Percentiles rank a stretch among this genome's conserved stretches.
Conservation (phyloP, 371 early-diverging fungal genomes). For the Zancudomyces culisetae region DNA sequence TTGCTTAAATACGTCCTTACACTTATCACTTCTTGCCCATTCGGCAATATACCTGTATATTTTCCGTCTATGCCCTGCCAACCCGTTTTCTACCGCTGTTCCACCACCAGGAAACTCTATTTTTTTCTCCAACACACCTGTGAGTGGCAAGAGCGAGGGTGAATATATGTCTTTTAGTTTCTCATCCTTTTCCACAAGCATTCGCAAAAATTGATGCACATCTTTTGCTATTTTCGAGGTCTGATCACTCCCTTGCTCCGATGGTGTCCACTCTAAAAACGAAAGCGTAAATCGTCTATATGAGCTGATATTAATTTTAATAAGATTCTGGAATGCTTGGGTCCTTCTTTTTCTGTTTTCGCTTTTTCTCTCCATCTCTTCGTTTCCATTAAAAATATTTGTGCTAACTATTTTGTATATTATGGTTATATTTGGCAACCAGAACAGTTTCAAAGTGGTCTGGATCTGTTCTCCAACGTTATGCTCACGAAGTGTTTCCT, state of each 20-base stretch:
- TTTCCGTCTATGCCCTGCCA: constrained; percentile 2
- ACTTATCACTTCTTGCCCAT: background rate
- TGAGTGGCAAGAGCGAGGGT: constrained; percentile 1
- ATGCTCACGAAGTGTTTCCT: constrained; percentile 4
- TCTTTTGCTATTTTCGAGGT: constrained; percentile 11
- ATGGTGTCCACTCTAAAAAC: constrained; percentile 8
- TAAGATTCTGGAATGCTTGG: constrained; percentile 9
- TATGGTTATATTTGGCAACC: constrained; percentile 73
- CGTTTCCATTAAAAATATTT: constrained; percentile 2
- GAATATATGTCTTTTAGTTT: constrained; percentile 12
- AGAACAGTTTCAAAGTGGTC: constrained; percentile 42
- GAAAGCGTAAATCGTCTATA: constrained; percentile 18
- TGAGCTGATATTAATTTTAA: constrained; percentile 20
- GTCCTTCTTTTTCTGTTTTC: background rate
- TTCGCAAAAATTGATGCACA: constrained; percentile 13
- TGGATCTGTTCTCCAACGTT: constrained; percentile 28
- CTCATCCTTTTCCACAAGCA: constrained; percentile 21
- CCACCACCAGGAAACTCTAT: background rate
- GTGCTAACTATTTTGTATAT: constrained; percentile 52
- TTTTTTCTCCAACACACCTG: background rate
- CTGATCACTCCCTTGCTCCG: constrained; percentile 7
- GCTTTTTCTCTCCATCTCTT: background rate
- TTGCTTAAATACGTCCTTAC: background rate
- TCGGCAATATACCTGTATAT: background rate
- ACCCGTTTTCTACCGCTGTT: constrained; percentile 5